A percentile compares a stretch with the other conserved stretches of the same genome.
These are phyloP conservation scores for Apostasia shenzhenica DNA, from an alignment of 106 monocot species.

Conservation along the genomic window DNA sequence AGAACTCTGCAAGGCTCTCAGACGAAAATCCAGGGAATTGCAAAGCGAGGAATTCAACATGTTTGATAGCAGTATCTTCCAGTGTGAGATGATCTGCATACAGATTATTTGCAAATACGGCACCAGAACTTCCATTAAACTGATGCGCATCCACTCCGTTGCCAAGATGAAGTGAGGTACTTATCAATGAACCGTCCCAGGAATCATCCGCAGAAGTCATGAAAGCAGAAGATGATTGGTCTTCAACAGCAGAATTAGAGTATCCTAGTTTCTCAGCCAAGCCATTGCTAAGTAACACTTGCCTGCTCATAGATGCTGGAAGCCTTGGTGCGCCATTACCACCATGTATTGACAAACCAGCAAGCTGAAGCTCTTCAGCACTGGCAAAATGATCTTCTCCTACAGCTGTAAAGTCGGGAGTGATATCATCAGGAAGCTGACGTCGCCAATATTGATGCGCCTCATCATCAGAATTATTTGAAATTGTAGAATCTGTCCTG, in stretches of 20 bases:
- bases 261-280: constrained; percentile 15
- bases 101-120: constrained; percentile 18
- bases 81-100: constrained; percentile 3
- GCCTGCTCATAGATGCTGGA: constrained; percentile 14
- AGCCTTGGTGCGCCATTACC: constrained; percentile 13
- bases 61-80: constrained; percentile 11
- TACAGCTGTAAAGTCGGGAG: constrained; percentile 37
- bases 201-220: constrained; percentile 9
- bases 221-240: constrained; percentile 19
- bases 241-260: constrained; percentile 11
- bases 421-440: constrained; percentile 74
- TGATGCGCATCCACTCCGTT: constrained; percentile 20
- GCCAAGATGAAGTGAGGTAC: constrained; percentile 15
- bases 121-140: constrained; percentile 20
- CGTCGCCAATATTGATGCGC: constrained; percentile 35
- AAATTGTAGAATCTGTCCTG: constrained; percentile 26
- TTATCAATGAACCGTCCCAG: constrained; percentile 12
- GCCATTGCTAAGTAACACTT: constrained; percentile 8
- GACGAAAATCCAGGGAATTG: constrained; percentile 35
- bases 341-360: constrained; percentile 39
- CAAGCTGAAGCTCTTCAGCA: constrained; percentile 21
- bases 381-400: constrained; percentile 22
- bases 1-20: constrained; percentile 24
- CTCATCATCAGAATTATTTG: constrained; percentile 61
- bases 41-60: constrained; percentile 21